Evolutionary conservation across 148 eudicot genomes (phyloP), one percentile per base, ranked within the genome.

Genomic region (Nepenthes gracilis): DNA sequence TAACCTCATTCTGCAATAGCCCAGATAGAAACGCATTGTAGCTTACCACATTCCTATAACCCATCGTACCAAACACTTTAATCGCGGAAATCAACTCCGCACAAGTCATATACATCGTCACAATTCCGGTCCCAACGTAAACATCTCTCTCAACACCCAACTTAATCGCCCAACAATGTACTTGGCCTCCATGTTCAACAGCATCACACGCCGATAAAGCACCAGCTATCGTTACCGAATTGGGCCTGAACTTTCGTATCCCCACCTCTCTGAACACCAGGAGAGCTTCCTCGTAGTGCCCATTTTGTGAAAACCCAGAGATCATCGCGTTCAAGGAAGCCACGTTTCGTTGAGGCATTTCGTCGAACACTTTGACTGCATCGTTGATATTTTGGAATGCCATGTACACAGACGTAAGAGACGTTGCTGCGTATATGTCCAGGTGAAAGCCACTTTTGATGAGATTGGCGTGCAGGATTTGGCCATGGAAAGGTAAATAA

Each of bases 1-100:
- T 61, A 58, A 63, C 72, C 70, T 79, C 80, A 75, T 85, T 87
- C 35, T 78, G 79, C 67, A 81, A 63, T 58, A 90, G 74, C 51
- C 97, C 97, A 2, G 91, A 72, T 0, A 90, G 43, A 67, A 80
- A 76, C 14, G 97, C 92, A 63, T 87, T 90, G 59, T 81, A 87
- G 56, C 83, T 84, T 8, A 87, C 95, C 13, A 81, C 73, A 76
- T 65, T 78, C 71, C 68, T 85, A 33, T 72, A 36, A 2, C 38
- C 43, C 75, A 87, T 75, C 73, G 59, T 48, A 2, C 67, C 71
- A 77, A 86, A 87, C 69, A 81, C 74, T 69, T 67, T 77, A 1
- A 65, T 65, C 1, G 85, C 97, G 3, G 66, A 72, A 32, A 52
- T 66, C 73, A 72, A 32, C 50, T 77, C 82, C 1, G 57, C 71